Evolutionary conservation across 805 yeast genomes (phyloP).

Genomic region (Suhomyces sp.): DNA sequence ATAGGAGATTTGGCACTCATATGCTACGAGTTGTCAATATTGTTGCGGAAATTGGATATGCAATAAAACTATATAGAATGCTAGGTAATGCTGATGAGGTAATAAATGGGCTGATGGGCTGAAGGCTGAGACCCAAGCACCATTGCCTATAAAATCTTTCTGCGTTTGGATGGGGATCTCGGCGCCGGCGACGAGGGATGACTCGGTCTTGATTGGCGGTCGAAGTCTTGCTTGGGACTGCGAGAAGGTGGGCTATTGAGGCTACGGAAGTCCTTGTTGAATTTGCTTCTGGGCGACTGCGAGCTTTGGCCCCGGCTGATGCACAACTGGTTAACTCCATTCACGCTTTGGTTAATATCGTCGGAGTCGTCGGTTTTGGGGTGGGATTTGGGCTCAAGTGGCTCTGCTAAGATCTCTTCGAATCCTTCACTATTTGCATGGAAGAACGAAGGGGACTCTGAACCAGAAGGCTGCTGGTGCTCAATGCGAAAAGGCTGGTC

Average conservation of each 20-base stretch:
- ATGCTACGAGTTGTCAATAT: no score
- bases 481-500: conserved; percentile 16
- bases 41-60: no score
- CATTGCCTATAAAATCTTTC: conserved; percentile 2
- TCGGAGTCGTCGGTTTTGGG: conserved; percentile 8
- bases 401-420: neutral
- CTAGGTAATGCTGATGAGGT: no score
- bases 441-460: neutral
- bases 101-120: no score
- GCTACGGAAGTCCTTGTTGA: neutral
- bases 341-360: conserved; percentile 14
- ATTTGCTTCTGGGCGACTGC: neutral
- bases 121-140: no score
- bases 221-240: neutral
- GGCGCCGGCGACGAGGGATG: neutral
- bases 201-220: neutral
- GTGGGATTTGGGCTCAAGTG: neutral
- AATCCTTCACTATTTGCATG: neutral
- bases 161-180: conserved; percentile 6
- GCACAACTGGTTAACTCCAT: conserved; percentile 13
- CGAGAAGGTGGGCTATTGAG: neutral
- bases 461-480: conserved; percentile 4
- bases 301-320: conserved; percentile 4
- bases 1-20: no score
- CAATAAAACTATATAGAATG: no score